These are phyloP conservation scores for Cytospora leucostoma DNA, from an alignment of 2,329 filamentous ascomycete species.

Conservation along the genomic window DNA sequence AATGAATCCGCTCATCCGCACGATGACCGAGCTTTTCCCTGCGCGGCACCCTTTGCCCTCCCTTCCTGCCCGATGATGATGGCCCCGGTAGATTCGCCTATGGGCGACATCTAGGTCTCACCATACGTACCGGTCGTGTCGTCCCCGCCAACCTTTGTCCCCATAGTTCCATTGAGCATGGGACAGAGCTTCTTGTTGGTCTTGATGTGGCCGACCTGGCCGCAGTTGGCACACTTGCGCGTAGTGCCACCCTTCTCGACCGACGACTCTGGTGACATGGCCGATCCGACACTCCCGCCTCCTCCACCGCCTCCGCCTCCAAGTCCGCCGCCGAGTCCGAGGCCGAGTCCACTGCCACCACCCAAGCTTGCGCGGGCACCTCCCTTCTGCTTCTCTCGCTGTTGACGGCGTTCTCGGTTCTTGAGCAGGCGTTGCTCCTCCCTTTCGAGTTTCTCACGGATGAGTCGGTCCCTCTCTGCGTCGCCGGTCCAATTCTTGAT, in stretches of 20 bases:
- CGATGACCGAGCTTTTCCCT: background rate
- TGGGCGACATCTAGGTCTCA: conserved; percentile 12
- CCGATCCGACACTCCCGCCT: conserved; percentile 30
- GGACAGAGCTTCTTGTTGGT: conserved; percentile 82
- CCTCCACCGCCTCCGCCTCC: conserved; percentile 42
- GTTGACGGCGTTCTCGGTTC: conserved; percentile 87
- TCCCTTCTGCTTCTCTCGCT: conserved; percentile 84
- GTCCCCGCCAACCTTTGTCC: conserved; percentile 17
- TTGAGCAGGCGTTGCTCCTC: conserved; percentile 84
- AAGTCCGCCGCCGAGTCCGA: background rate
- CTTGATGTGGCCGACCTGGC: conserved; percentile 95
- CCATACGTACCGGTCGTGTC: conserved; percentile 26
- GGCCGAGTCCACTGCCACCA: conserved; percentile 31
- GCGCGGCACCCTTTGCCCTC: no score
- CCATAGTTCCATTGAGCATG: conserved; percentile 28
- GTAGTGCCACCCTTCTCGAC: conserved; percentile 66
- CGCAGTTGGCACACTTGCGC: conserved; percentile 96
- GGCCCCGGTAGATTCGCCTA: background rate
- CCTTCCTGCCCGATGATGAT: background rate
- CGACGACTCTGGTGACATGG: conserved; percentile 49
- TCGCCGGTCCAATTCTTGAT: conserved; percentile 65
- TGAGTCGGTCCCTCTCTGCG: conserved; percentile 63
- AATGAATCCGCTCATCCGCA: background rate
- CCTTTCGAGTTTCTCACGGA: conserved; percentile 61
- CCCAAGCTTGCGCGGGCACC: conserved; percentile 21